phyloP scores from a whole-genome alignment of 139 green algal genomes.

The Micractinium sp. region DNA sequence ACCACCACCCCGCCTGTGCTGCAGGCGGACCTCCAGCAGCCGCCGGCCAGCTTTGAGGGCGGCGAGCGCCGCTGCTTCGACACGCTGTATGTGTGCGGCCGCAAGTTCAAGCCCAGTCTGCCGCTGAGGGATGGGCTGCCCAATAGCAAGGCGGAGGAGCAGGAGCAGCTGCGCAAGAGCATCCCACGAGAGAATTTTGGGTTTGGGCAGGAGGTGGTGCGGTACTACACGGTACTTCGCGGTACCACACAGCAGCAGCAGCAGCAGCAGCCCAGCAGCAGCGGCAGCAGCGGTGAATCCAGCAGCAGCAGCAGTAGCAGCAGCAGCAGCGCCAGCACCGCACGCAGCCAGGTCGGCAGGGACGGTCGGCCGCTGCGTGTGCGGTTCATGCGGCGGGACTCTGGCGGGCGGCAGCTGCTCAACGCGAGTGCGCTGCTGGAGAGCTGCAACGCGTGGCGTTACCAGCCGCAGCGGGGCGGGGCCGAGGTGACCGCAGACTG shows the following conservation, averaged over 20 bases:
- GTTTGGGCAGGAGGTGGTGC: slow-evolving; percentile 18
- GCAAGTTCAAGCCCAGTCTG: neutral
- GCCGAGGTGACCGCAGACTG: neutral
- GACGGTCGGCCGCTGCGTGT: neutral
- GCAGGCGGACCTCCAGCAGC: neutral
- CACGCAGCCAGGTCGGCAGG: neutral
- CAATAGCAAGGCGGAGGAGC: neutral
- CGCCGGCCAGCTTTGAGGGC: slow-evolving; percentile 2
- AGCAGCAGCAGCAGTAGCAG: neutral
- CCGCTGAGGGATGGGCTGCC: neutral
- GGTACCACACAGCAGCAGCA: neutral
- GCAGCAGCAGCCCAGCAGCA: neutral
- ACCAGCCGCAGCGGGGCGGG: neutral
- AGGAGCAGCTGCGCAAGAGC: neutral
- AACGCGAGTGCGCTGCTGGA: neutral
- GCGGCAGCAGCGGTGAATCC: neutral
- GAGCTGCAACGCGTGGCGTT: slow-evolving; percentile 4
- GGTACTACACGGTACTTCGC: neutral
- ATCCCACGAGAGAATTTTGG: slow-evolving; percentile 10
- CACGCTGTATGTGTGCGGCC: slow-evolving; percentile 4
- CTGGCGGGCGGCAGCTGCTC: neutral
- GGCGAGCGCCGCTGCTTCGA: slow-evolving; percentile 20
- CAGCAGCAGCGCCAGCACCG: neutral
- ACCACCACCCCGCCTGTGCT: neutral
- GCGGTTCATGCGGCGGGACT: slow-evolving; percentile 3